Percentiles rank a stretch among this genome's conserved stretches.
Evolutionary conservation across 192 early-diverging fungal genomes (phyloP).

Genomic region (Coemansia sp.): DNA sequence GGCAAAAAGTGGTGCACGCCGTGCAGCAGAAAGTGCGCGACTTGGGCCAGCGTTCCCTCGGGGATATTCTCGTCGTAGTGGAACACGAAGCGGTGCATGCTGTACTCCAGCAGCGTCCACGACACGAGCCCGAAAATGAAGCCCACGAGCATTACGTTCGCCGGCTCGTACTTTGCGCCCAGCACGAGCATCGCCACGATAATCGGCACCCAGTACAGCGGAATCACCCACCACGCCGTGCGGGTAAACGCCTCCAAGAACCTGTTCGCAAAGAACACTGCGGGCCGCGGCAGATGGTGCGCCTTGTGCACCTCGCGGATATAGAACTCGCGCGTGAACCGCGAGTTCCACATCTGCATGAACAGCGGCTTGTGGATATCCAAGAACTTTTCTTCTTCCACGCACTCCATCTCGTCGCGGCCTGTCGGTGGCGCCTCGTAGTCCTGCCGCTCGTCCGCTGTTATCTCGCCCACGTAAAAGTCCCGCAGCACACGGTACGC

Average conservation of each 20-base stretch:
- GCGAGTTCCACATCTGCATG: conserved; percentile 69
- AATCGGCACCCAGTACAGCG: conserved; percentile 85
- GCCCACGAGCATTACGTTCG: conserved; percentile 39
- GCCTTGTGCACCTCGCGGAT: conserved; percentile 90
- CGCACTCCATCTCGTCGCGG: conserved; percentile 51
- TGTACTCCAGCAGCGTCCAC: conserved; percentile 91
- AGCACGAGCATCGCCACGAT: conserved; percentile 30
- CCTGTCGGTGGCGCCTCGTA: conserved; percentile 38
- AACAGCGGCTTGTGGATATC: conserved; percentile 81
- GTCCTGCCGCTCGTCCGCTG: conserved; percentile 52
- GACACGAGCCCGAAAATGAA: conserved; percentile 69
- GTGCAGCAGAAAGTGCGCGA: conserved; percentile 86
- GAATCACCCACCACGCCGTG: conserved; percentile 91
- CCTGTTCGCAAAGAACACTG: conserved; percentile 75
- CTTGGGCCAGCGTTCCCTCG: conserved; percentile 72
- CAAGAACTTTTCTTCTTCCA: conserved; percentile 67
- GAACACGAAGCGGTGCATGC: conserved; percentile 90
- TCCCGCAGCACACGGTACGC: conserved; percentile 88
- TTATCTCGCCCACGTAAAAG: conserved; percentile 70
- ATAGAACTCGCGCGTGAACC: conserved; percentile 81
- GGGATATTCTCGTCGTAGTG: conserved; percentile 88
- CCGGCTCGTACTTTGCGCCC: conserved; percentile 36
- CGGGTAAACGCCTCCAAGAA: conserved; percentile 81
- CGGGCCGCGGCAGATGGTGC: conserved; percentile 71
- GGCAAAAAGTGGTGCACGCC: conserved; percentile 97